Evolutionary conservation across 352 stramenopile genomes (phyloP), one percentile per base, ranked within the genome.

Genomic region (Plasmopara viticola): DNA sequence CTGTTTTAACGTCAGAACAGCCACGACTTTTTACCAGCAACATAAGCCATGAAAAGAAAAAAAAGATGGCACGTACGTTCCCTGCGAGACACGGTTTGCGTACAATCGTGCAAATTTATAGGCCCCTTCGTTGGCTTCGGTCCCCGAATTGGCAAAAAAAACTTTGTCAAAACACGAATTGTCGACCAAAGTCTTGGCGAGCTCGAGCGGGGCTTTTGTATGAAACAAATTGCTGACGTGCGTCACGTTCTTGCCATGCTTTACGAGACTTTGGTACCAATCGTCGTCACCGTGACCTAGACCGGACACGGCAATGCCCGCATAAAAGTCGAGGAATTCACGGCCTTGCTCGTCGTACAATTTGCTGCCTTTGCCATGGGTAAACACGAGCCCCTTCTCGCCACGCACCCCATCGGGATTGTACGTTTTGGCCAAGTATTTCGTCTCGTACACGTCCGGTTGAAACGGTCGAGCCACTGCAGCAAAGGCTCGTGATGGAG

Each of bases 121-220:
- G 0, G 84, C 84, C 15, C 74, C 86, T 61, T 95, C 85, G 63
- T 92, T 95, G 46, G 84, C 83, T 62, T 97, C 90, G 13, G 87
- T 96, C 48, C 96, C 79, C 2, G 82, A 97, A 70, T 99, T 99
- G 67, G 88, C 98, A 73, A 99, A 99, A 73, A 99, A 99, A n/a
- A 95, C 95, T 66, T 97, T 97, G 66, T 95, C 84, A 53, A 98
- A 96, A 39, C 78, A 80, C n/a, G 87, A 97, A 63, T 98, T 97
- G 56, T 97, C 84, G 51, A 97, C 89, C 6, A 99, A 77, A 70
- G 82, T 97, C 60, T 97, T 86, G 18, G 95, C 96, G 18, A 99
- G 73, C 42, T 94, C 68, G 29, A 95, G 87, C 50, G 97, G 94
- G 38, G 90, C 69, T n/a, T 87, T 77, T 14, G 95, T 97, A 61